Conservation (phyloP, 2,329 filamentous ascomycete species). For the Colletotrichum kahawae region DNA sequence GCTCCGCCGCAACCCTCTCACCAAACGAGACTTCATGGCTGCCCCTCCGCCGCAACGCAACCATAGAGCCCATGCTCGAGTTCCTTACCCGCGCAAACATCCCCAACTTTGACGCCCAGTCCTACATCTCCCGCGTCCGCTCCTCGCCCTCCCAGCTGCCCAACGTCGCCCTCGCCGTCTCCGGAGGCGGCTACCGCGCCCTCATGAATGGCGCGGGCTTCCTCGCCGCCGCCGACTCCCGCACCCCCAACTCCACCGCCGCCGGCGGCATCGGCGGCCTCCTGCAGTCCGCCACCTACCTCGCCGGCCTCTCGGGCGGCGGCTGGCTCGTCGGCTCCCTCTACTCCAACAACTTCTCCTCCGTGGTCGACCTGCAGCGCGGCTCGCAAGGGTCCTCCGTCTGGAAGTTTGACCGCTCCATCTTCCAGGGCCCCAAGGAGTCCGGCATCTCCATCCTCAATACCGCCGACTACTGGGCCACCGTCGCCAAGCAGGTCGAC, state of each 20-base stretch:
- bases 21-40: conserved; percentile 78
- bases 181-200: conserved; percentile 87
- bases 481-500: conserved; percentile 38
- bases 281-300: conserved; percentile 80
- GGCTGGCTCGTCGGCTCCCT: conserved; percentile 86
- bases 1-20: conserved; percentile 68
- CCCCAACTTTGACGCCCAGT: conserved; percentile 74
- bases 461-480: conserved; percentile 38
- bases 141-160: conserved; percentile 67
- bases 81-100: conserved; percentile 78
- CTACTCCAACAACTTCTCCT: conserved; percentile 83
- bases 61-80: conserved; percentile 74
- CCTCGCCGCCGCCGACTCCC: conserved; percentile 77
- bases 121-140: conserved; percentile 70
- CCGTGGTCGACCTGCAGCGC: conserved; percentile 61
- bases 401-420: conserved; percentile 47
- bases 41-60: conserved; percentile 71
- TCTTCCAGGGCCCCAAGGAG: conserved; percentile 43
- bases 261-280: conserved; percentile 78
- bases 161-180: conserved; percentile 76
- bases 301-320: conserved; percentile 82
- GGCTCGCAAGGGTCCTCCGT: conserved; percentile 38
- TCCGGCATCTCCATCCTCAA: conserved; percentile 36
- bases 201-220: conserved; percentile 83
- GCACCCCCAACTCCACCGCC: conserved; percentile 66